These are phyloP conservation scores for Paraphaeosphaeria minitans DNA, from an alignment of 2,329 filamentous ascomycete genomes.

Conservation along the genomic window DNA sequence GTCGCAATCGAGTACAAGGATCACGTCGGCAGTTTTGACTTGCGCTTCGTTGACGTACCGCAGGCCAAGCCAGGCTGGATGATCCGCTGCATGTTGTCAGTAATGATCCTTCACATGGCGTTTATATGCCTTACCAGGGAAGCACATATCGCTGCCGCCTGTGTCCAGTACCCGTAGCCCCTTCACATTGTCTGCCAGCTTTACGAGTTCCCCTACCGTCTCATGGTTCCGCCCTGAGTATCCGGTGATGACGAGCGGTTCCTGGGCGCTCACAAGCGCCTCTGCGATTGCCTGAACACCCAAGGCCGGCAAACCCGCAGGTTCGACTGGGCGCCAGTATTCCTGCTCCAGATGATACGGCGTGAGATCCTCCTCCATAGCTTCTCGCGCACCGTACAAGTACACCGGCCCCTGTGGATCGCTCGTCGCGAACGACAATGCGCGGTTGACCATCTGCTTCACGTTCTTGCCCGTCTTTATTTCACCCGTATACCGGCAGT, in stretches of 20 bases:
- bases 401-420: slow-evolving; percentile 83
- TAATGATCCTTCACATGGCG: neutral
- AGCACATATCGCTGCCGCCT: slow-evolving; percentile 80
- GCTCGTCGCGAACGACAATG: slow-evolving; percentile 78
- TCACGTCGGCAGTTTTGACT: slow-evolving; percentile 79
- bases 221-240: slow-evolving; percentile 73
- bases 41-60: slow-evolving; percentile 74
- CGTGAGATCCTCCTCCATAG: slow-evolving; percentile 81
- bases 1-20: slow-evolving; percentile 85
- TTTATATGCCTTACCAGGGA: slow-evolving; percentile 58
- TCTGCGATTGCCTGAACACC: slow-evolving; percentile 66
- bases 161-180: slow-evolving; percentile 75
- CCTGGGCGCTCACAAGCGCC: slow-evolving; percentile 66
- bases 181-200: slow-evolving; percentile 69
- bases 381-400: slow-evolving; percentile 75
- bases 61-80: slow-evolving; percentile 65
- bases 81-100: slow-evolving; percentile 42
- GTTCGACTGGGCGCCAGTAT: slow-evolving; percentile 72
- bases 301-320: slow-evolving; percentile 63
- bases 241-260: slow-evolving; percentile 72
- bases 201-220: slow-evolving; percentile 65
- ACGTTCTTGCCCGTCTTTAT: slow-evolving; percentile 84
- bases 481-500: slow-evolving; percentile 82
- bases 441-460: slow-evolving; percentile 87
- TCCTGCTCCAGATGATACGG: slow-evolving; percentile 63